Percentiles rank a stretch among this genome's conserved stretches.
Evolutionary conservation across 2,329 filamentous ascomycete genomes (phyloP).

Genomic region (Phialophora tarda): DNA sequence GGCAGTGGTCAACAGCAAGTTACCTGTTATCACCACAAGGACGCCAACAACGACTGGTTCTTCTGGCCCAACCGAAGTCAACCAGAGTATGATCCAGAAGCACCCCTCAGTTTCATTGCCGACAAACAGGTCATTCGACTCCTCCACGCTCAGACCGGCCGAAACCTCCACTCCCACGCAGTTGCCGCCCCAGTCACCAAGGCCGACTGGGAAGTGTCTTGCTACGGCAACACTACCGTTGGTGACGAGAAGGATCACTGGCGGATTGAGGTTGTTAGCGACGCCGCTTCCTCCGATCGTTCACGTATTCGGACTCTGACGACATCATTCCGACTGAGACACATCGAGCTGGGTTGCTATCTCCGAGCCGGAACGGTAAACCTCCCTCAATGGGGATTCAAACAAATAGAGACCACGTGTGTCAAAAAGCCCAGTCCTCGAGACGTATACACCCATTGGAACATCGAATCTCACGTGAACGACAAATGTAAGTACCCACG

Average conservation of each 20-base stretch:
- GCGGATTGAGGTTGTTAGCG: conserved; percentile 87
- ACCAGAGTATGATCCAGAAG: conserved; percentile 72
- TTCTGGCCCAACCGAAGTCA: conserved; percentile 91
- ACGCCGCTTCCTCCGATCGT: conserved; percentile 84
- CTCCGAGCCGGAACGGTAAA: conserved; percentile 94
- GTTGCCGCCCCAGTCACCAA: conserved; percentile 89
- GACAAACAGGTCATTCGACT: conserved; percentile 81
- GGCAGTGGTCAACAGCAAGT: conserved; percentile 80
- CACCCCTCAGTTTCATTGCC: conserved; percentile 73
- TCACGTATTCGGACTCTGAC: conserved; percentile 88
- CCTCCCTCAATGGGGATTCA: conserved; percentile 98
- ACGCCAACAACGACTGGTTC: conserved; percentile 99
- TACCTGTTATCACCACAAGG: conserved; percentile 99
- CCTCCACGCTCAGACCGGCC: conserved; percentile 92
- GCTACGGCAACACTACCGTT: conserved; percentile 92
- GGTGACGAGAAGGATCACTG: conserved; percentile 99
- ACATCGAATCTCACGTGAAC: conserved; percentile 93
- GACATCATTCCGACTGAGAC: conserved; percentile 86
- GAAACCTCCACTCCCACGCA: conserved; percentile 94
- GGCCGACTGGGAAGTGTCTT: conserved; percentile 88
- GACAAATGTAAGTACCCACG: conserved; percentile 74
- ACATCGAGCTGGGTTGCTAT: conserved; percentile 85
- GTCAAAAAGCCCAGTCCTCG: conserved; percentile 89
- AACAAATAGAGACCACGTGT: conserved; percentile 98
- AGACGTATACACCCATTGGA: conserved; percentile 98